phyloP scores from a whole-genome alignment of 331 rosid species.

The Rhamnella rubrinervis region DNA sequence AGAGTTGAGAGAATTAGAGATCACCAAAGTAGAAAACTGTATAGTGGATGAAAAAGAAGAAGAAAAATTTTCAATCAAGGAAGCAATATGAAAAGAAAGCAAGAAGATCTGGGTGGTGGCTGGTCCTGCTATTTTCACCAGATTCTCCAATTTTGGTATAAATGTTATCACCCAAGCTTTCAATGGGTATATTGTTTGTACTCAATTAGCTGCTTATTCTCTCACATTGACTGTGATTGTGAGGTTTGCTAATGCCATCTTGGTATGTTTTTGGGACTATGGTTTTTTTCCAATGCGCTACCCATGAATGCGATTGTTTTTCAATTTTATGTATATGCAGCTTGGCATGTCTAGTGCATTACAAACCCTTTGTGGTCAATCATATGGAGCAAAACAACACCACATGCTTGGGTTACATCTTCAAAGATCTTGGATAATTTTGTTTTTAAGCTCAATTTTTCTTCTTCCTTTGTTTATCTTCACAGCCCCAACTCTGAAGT shows the following conservation, averaged over 20 bases:
- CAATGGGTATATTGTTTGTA: constrained; percentile 50
- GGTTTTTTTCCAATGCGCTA: too few relatives aligned
- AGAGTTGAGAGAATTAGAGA: too few relatives aligned
- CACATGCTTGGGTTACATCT: constrained; percentile 62
- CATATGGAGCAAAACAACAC: constrained; percentile 55
- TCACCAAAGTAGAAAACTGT: too few relatives aligned
- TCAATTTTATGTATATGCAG: constrained; percentile 18
- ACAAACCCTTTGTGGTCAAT: constrained; percentile 68
- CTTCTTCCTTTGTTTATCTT: constrained; percentile 51
- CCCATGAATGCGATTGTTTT: too few relatives aligned
- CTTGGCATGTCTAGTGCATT: constrained; percentile 72
- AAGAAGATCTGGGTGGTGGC: constrained; percentile 60
- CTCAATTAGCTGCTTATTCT: constrained; percentile 39
- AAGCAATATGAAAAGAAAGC: constrained; percentile 25
- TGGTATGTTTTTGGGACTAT: constrained; percentile 32
- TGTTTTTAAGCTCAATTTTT: constrained; percentile 27
- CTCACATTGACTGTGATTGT: too few relatives aligned
- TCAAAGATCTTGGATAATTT: constrained; percentile 65
- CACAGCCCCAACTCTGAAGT: constrained; percentile 42
- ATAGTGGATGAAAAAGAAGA: too few relatives aligned
- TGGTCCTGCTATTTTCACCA: constrained; percentile 57
- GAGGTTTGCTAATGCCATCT: constrained; percentile 45
- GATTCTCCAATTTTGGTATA: constrained; percentile 51
- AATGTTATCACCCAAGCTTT: constrained; percentile 43
- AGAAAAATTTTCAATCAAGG: too few relatives aligned